Evolutionary conservation across 768 basidiomycete species (phyloP).

Genomic region (Russula dissimulans): DNA sequence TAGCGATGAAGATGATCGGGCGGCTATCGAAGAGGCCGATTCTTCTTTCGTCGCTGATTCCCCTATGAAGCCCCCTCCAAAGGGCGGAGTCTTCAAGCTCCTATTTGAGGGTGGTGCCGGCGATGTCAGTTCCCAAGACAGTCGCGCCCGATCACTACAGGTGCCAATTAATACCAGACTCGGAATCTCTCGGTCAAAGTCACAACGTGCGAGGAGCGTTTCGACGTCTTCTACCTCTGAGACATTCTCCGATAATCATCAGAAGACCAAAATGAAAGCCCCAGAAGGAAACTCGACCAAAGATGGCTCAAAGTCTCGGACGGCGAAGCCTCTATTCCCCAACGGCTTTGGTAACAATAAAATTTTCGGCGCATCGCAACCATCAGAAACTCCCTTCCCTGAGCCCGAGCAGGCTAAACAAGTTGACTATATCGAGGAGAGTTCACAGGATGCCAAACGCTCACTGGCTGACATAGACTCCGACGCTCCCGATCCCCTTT

Average conservation of each 20-base stretch:
- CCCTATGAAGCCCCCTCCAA: slow-evolving; percentile 51
- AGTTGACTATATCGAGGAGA: neutral
- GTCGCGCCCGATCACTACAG: slow-evolving; percentile 16
- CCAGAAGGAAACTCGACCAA: slow-evolving; percentile 6
- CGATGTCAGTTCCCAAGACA: slow-evolving; percentile 5
- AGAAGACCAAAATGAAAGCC: slow-evolving; percentile 4
- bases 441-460: neutral
- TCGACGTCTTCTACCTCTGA: slow-evolving; percentile 17
- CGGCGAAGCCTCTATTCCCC: slow-evolving; percentile 5
- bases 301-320: neutral
- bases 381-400: neutral
- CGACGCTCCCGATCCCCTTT: slow-evolving; percentile 10
- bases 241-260: slow-evolving; percentile 15
- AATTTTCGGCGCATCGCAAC: slow-evolving; percentile 8
- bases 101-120: slow-evolving; percentile 51
- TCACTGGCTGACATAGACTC: slow-evolving; percentile 3
- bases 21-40: slow-evolving; percentile 26
- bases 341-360: slow-evolving; percentile 14
- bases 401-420: neutral
- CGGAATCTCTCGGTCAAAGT: slow-evolving; percentile 8
- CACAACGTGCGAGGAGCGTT: slow-evolving; percentile 20
- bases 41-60: slow-evolving; percentile 60
- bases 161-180: neutral
- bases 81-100: slow-evolving; percentile 53
- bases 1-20: slow-evolving; percentile 30